Percentiles rank a stretch among this genome's conserved stretches.
Evolutionary conservation across 129 eudicot species (phyloP).

Genomic region (Helichrysum umbraculigerum): DNA sequence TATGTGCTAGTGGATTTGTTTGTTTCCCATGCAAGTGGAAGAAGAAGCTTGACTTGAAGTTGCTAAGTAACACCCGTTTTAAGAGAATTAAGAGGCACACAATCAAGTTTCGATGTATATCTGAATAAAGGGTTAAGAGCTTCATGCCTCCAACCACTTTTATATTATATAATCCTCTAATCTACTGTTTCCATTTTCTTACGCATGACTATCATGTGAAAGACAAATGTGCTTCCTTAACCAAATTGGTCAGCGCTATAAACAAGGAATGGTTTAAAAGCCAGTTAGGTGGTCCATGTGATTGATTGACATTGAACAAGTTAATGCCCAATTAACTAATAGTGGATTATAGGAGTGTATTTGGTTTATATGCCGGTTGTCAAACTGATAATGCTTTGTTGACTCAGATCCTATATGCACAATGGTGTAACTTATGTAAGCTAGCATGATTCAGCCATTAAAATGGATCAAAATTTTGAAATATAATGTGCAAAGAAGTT

Average conservation of each 20-base stretch:
- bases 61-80: neutral
- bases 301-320: constrained; percentile 15
- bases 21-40: constrained; percentile 13
- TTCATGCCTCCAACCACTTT: neutral
- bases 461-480: neutral
- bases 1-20: constrained; percentile 3
- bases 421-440: neutral
- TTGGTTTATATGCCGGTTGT: neutral
- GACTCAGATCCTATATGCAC: constrained; percentile 3
- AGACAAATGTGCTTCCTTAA: neutral
- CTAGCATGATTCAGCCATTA: constrained; percentile 6
- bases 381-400: constrained; percentile 4
- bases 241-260: constrained; percentile 5
- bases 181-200: neutral
- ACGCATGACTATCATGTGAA: neutral
- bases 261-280: constrained; percentile 13
- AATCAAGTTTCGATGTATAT: neutral
- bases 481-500: neutral
- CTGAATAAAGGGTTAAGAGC: neutral
- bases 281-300: neutral
- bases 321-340: neutral
- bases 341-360: neutral
- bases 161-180: neutral
- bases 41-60: neutral
- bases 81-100: constrained; percentile 12